A percentile compares a stretch with the other conserved stretches of the same genome.
These are phyloP conservation scores for Fusarium transvaalense DNA, from an alignment of 2,329 filamentous ascomycete genomes.

Conservation along the genomic window DNA sequence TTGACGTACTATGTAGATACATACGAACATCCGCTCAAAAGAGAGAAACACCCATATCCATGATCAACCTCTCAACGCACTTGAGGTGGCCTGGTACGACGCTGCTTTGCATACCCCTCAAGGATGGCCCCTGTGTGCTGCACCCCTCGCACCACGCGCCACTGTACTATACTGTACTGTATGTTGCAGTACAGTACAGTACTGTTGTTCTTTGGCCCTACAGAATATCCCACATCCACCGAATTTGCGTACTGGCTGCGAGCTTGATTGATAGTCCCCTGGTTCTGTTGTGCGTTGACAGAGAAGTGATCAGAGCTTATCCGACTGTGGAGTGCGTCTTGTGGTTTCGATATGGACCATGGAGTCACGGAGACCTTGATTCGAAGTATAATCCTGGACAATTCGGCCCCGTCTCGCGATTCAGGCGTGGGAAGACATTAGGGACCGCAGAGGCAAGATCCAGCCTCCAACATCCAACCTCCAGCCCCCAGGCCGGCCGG, in stretches of 20 bases:
- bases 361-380: not conserved
- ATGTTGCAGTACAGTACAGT: not conserved
- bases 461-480: slow-evolving; percentile 11
- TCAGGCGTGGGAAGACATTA: slow-evolving; percentile 27
- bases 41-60: slow-evolving; percentile 39
- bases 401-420: slow-evolving; percentile 7
- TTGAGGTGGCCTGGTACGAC: slow-evolving; percentile 49
- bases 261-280: slow-evolving; percentile 41
- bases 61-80: slow-evolving; percentile 47
- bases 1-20: not conserved
- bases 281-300: slow-evolving; percentile 47
- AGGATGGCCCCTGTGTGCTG: slow-evolving; percentile 31
- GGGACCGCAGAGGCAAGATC: slow-evolving; percentile 21
- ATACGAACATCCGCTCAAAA: slow-evolving; percentile 41
- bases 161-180: slow-evolving; percentile 14
- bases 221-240: slow-evolving; percentile 45
- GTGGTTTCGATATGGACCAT: slow-evolving; percentile 18
- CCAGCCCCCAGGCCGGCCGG: not conserved
- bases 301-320: slow-evolving; percentile 48
- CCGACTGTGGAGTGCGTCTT: slow-evolving; percentile 38
- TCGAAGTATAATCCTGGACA: not conserved
- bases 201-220: slow-evolving; percentile 39
- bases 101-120: slow-evolving; percentile 51
- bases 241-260: slow-evolving; percentile 36
- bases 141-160: slow-evolving; percentile 48